A percentile compares a stretch with the other conserved stretches of the same genome.
These are phyloP conservation scores for Penicillium goetzii DNA, from an alignment of 495 filamentous ascomycete species.

Conservation along the genomic window DNA sequence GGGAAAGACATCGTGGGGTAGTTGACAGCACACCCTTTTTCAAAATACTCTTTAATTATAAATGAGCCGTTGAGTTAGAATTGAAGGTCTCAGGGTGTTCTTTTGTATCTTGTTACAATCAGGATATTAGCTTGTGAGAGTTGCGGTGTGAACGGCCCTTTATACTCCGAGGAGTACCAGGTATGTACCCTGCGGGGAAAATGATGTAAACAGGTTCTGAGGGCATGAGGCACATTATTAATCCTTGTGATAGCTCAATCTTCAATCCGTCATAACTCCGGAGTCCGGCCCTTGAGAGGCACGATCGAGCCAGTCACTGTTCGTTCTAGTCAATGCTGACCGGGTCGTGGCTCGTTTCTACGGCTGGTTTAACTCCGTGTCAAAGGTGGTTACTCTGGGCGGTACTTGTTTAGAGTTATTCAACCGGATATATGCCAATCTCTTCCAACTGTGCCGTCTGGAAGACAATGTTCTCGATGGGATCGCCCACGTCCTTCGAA, in stretches of 20 bases:
- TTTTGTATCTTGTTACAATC: not conserved
- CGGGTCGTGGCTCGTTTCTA: slow-evolving; percentile 4
- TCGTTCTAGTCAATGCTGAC: not conserved
- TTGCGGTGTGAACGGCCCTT: not conserved
- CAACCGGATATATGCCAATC: not conserved
- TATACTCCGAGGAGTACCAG: not conserved
- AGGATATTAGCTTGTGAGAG: not conserved
- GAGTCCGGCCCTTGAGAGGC: not conserved
- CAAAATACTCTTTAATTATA: not conserved
- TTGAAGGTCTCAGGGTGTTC: not conserved
- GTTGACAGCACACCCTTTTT: not conserved
- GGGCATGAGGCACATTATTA: slow-evolving; percentile 7
- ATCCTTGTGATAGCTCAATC: slow-evolving; percentile 7
- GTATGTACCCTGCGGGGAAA: slow-evolving; percentile 6
- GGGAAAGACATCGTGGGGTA: slow-evolving; percentile 11
- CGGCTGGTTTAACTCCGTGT: slow-evolving; percentile 5
- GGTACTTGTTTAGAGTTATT: not conserved
- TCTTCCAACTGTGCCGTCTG: not conserved
- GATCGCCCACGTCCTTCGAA: not conserved
- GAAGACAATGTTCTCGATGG: not conserved
- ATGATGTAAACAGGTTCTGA: slow-evolving; percentile 12
- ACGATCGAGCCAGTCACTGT: slow-evolving; percentile 4
- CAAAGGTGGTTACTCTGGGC: not conserved
- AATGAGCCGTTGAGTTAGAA: not conserved
- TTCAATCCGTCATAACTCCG: slow-evolving; percentile 3